Conservation (phyloP, 208 protist genomes). For the Tritrichomonas foetus region DNA sequence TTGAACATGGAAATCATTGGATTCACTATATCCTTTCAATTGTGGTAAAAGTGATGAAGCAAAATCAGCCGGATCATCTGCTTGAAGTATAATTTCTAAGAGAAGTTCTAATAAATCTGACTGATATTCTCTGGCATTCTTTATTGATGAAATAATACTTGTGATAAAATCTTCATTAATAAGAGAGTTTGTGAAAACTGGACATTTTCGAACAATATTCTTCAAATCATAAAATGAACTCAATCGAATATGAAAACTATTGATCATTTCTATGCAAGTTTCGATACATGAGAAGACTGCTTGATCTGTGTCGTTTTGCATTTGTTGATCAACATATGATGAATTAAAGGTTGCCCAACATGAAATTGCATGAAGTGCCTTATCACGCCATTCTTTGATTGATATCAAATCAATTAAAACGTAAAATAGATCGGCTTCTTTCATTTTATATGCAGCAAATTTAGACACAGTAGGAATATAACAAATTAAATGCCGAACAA, state of each 20-base stretch:
- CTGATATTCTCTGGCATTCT: no score
- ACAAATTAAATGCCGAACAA: not conserved
- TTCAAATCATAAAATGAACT: not conserved
- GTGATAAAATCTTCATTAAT: not conserved
- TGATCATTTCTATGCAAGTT: not conserved
- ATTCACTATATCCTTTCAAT: not conserved
- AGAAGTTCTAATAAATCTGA: not conserved
- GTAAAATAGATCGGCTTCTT: not conserved
- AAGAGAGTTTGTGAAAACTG: not conserved
- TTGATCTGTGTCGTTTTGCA: not conserved
- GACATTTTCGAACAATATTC: not conserved
- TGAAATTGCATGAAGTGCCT: not conserved
- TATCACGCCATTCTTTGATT: not conserved
- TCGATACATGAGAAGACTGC: not conserved
- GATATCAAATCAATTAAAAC: not conserved
- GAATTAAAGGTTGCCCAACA: not conserved
- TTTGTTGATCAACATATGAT: not conserved
- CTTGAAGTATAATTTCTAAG: not conserved
- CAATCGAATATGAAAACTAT: not conserved
- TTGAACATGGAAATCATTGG: not conserved
- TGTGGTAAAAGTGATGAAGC: not conserved
- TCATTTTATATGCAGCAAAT: not conserved
- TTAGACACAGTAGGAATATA: conserved; percentile 14
- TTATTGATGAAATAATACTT: not conserved
- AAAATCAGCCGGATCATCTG: not conserved